Conservation (phyloP, 1,284 basidiomycete species). For the Ceratobasidium theobromae region DNA sequence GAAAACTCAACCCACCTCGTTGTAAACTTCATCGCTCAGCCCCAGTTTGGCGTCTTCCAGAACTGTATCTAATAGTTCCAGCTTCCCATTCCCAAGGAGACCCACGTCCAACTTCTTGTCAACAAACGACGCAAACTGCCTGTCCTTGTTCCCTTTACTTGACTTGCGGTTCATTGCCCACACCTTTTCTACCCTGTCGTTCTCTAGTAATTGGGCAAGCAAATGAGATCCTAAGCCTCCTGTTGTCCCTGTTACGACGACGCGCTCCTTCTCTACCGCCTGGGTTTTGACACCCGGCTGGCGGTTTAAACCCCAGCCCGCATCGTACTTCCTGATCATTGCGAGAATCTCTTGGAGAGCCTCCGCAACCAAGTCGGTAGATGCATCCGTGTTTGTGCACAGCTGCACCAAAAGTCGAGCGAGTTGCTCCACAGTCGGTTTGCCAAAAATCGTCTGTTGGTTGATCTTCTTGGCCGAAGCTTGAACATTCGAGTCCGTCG, state of each 20-base stretch:
- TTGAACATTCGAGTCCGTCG: background rate
- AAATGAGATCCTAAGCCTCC: slow-evolving; percentile 43
- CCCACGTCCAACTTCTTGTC: slow-evolving; percentile 20
- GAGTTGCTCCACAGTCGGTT: background rate
- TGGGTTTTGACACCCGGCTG: background rate
- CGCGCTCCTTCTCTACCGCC: slow-evolving; percentile 31
- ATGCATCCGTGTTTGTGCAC: background rate
- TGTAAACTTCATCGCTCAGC: slow-evolving; percentile 37
- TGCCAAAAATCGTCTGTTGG: slow-evolving; percentile 13
- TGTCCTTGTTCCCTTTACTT: background rate
- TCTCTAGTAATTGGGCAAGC: slow-evolving; percentile 39
- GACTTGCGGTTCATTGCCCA: slow-evolving; percentile 33
- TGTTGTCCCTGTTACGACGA: slow-evolving; percentile 45
- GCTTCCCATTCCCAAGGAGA: slow-evolving; percentile 21
- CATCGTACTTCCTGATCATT: background rate
- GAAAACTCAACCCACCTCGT: slow-evolving; percentile 39
- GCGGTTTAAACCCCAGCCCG: background rate
- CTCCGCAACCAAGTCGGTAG: background rate
- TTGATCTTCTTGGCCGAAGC: background rate
- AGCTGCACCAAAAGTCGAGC: background rate
- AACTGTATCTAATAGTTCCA: slow-evolving; percentile 39
- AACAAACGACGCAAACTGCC: slow-evolving; percentile 25
- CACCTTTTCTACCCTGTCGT: slow-evolving; percentile 12
- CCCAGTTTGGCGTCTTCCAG: slow-evolving; percentile 38
- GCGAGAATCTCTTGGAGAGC: background rate